phyloP scores from a whole-genome alignment of 1,284 basidiomycete species.

The Leccinum griseonigrum region DNA sequence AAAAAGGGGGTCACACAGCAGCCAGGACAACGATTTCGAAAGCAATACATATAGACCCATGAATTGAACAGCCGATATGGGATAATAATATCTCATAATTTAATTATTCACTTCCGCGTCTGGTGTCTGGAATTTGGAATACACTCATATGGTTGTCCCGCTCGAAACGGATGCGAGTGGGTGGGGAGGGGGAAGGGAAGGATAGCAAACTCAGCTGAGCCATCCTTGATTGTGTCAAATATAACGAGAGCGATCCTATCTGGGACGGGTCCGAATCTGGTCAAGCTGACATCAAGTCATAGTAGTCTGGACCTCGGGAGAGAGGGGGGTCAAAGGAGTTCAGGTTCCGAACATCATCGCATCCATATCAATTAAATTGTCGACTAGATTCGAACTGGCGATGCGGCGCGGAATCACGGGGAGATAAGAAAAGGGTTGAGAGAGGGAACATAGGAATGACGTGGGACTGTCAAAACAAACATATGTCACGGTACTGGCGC shows the following conservation, averaged over 20 bases:
- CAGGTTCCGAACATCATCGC: neutral
- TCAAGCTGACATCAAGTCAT: conserved; percentile 10
- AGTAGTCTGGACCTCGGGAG: conserved; percentile 14
- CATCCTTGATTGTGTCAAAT: conserved; percentile 10
- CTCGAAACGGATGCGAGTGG: conserved; percentile 14
- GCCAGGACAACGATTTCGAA: neutral
- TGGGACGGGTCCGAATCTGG: conserved; percentile 20
- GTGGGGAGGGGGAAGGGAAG: conserved; percentile 3
- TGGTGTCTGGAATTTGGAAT: conserved; percentile 11
- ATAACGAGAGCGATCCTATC: conserved; percentile 12
- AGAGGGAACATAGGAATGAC: conserved; percentile 14
- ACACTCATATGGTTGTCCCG: conserved; percentile 11
- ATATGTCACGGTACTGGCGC: neutral
- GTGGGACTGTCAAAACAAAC: conserved; percentile 20
- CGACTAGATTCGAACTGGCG: conserved; percentile 12
- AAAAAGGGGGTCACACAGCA: neutral
- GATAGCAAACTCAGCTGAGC: conserved; percentile 8
- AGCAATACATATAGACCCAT: neutral
- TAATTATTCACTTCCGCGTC: conserved; percentile 11
- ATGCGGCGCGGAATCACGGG: conserved; percentile 9
- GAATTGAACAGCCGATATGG: neutral
- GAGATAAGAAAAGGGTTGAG: conserved; percentile 19
- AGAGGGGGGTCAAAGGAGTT: neutral
- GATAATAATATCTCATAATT: neutral
- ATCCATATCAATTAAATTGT: conserved; percentile 6